Conservation (phyloP, 257 asterid genomes). For the Lycium ferocissimum region DNA sequence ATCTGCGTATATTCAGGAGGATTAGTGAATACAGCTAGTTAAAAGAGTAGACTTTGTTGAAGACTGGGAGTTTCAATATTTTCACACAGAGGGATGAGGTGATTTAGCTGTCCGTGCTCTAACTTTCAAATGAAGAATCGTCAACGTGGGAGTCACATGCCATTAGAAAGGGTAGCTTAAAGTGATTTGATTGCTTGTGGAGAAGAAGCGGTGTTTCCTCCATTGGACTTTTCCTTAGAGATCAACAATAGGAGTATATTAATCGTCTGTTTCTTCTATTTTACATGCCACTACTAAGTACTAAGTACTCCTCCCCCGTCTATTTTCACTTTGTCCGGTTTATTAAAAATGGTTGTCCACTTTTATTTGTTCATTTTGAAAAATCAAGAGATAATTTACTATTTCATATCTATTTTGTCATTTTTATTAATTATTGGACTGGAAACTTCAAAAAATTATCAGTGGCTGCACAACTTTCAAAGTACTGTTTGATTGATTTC, state of each 20-base stretch:
- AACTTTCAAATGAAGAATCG: conserved; percentile 31
- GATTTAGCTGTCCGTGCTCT: neutral
- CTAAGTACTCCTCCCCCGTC: too few relatives aligned
- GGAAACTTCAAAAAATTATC: too few relatives aligned
- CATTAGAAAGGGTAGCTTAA: neutral
- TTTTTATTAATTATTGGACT: too few relatives aligned
- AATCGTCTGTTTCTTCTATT: too few relatives aligned
- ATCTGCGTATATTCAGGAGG: neutral
- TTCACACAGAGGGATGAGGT: neutral
- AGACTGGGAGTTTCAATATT: neutral
- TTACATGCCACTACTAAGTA: too few relatives aligned
- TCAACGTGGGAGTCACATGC: neutral
- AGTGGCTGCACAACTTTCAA: too few relatives aligned
- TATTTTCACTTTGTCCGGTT: too few relatives aligned
- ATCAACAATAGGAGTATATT: neutral
- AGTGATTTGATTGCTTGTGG: conserved; percentile 30
- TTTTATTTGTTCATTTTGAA: too few relatives aligned
- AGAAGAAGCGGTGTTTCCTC: conserved; percentile 31
- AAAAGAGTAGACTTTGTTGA: conserved; percentile 15
- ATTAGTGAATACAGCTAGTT: conserved; percentile 25
- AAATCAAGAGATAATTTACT: too few relatives aligned
- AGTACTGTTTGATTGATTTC: too few relatives aligned
- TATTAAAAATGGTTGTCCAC: too few relatives aligned
- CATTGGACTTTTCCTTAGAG: neutral
- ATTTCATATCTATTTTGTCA: too few relatives aligned